phyloP scores from a whole-genome alignment of 2,329 filamentous ascomycete genomes.

The Elsinoe fawcettii region DNA sequence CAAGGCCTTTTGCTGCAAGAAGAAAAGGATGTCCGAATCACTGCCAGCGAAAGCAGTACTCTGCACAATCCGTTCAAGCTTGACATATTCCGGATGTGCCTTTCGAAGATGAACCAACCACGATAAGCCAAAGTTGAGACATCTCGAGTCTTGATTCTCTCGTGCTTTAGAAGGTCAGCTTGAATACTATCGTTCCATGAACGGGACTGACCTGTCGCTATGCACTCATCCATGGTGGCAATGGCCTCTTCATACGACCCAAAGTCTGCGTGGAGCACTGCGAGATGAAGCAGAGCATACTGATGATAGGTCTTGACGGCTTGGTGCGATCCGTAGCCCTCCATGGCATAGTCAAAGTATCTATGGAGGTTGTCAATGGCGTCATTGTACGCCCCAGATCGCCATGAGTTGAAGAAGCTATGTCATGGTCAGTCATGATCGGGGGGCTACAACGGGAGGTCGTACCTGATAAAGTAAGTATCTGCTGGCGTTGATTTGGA shows the following conservation, averaged over 20 bases:
- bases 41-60: constrained; percentile 65
- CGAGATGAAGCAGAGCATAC: constrained; percentile 87
- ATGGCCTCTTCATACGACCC: constrained; percentile 84
- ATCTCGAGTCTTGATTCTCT: constrained; percentile 85
- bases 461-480: constrained; percentile 64
- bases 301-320: constrained; percentile 82
- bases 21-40: constrained; percentile 72
- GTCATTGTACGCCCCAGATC: constrained; percentile 78
- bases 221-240: constrained; percentile 89
- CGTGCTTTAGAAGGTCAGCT: constrained; percentile 46
- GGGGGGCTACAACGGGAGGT: background rate
- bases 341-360: constrained; percentile 83
- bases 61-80: constrained; percentile 18
- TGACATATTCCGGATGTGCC: constrained; percentile 53
- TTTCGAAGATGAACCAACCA: constrained; percentile 96
- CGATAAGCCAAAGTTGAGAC: constrained; percentile 88
- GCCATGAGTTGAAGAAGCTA: constrained; percentile 87
- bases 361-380: constrained; percentile 87
- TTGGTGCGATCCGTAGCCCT: constrained; percentile 55
- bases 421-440: constrained; percentile 1
- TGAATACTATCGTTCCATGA: background rate
- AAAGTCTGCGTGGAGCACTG: constrained; percentile 90
- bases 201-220: constrained; percentile 55
- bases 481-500: constrained; percentile 63
- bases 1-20: constrained; percentile 63